Base-by-base conservation (phyloP, 805 yeast species). In the Wickerhamiella slavikovae region DNA sequence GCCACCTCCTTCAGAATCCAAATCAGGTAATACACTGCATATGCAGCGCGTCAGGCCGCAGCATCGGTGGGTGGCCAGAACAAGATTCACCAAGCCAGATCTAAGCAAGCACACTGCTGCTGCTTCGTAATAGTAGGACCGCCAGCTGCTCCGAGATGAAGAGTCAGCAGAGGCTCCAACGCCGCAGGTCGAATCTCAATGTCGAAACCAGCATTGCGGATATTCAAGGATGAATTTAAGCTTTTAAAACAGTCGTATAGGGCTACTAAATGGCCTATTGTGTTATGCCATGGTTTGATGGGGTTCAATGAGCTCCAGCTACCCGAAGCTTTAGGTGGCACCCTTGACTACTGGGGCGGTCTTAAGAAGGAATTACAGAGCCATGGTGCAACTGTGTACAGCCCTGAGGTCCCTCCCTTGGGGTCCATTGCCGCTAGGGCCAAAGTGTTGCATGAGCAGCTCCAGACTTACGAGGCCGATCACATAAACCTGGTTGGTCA, bases 241-340 rank as follows among this genome's bases (percentile, higher is more conserved):
- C 36, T 35, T 2, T 31, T 35, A n/a, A 25, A 34, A 6, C 22
- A 24, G 11, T 3, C 25, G 3, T 41, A 41, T 23, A 29, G 31
- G 11, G 31, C 40, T 3, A 34, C 43, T 5, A 34, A 33, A 17
- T 42, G 62, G 42, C 93, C 93, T 0, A 66, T 80, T 1, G 74
- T 80, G 0, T 49, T 80, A 17, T 80, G 93, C 42, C 94, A 80
- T 54, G 94, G 94, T 0, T 60, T 80, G 15, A 68, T 78, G 0
- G 94, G 94, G 1, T 80, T 78, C 41, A 91, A 77, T 41, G 59
- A 55, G 32, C 30, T 66, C 22, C 44, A 54, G 21, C 38, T 69
- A 6, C 68, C 71, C 0, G 26, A 31, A 4, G 49, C 45, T 3
- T n/a, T n/a, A n/a, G 29, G 29, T 3, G 24, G 32, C n/a, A 18